A percentile compares a stretch with the other conserved stretches of the same genome.
Conservation (phyloP, 1,139 yeast species). For the Candida tropicalis region DNA sequence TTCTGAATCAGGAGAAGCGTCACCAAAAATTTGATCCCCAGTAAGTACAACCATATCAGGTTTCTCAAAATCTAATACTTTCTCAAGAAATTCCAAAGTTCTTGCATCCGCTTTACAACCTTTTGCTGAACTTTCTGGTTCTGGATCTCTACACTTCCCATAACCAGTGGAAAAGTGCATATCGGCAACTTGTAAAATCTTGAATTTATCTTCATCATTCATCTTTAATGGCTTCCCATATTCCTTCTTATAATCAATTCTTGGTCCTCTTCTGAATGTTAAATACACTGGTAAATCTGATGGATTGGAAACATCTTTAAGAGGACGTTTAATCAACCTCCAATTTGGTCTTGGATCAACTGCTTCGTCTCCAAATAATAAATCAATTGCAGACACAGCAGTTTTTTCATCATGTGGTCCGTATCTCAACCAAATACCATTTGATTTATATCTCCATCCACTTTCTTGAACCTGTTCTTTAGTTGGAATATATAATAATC, state of each 20-base stretch:
- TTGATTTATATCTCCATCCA: slow-evolving; percentile 40
- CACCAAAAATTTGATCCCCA: slow-evolving; percentile 85
- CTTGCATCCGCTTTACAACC: slow-evolving; percentile 75
- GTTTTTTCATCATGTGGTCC: slow-evolving; percentile 37
- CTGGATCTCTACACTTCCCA: slow-evolving; percentile 76
- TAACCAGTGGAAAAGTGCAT: slow-evolving; percentile 78
- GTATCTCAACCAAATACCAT: slow-evolving; percentile 39
- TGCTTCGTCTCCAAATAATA: slow-evolving; percentile 72
- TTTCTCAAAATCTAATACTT: slow-evolving; percentile 65
- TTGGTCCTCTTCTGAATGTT: slow-evolving; percentile 32
- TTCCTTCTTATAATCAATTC: slow-evolving; percentile 24
- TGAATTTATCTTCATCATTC: slow-evolving; percentile 53
- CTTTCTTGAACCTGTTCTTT: slow-evolving; percentile 27
- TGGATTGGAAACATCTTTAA: slow-evolving; percentile 25
- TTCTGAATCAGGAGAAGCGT: slow-evolving; percentile 72
- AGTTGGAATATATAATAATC: slow-evolving; percentile 33
- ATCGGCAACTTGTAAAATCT: slow-evolving; percentile 84
- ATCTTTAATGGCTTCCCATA: slow-evolving; percentile 28
- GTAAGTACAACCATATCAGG: slow-evolving; percentile 84
- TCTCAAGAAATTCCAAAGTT: slow-evolving; percentile 62
- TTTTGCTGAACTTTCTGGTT: slow-evolving; percentile 43
- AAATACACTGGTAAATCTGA: slow-evolving; percentile 27
- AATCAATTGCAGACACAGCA: slow-evolving; percentile 53
- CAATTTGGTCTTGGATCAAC: slow-evolving; percentile 80
- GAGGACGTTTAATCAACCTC: slow-evolving; percentile 43